Percentiles rank a stretch among this genome's conserved stretches.
These are phyloP conservation scores for Oxyria digyna DNA, from an alignment of 148 eudicot species.

Conservation along the genomic window DNA sequence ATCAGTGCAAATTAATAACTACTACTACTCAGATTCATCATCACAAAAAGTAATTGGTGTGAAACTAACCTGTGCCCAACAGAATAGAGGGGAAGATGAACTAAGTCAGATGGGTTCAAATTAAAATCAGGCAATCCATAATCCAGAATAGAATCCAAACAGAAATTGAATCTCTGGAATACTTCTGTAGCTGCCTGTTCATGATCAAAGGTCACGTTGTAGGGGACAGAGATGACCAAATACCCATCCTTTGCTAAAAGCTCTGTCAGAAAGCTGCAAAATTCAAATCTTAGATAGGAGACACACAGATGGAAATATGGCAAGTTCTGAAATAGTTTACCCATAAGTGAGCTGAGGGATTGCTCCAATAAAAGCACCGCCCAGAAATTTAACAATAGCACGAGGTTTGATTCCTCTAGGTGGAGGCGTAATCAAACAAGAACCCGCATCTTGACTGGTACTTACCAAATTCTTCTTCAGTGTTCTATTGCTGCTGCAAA, in stretches of 20 bases:
- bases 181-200: constrained; percentile 60
- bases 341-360: constrained; percentile 82
- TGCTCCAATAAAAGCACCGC: constrained; percentile 94
- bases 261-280: constrained; percentile 67
- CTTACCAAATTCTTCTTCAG: background rate
- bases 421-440: constrained; percentile 82
- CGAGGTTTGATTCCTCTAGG: constrained; percentile 47
- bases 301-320: background rate
- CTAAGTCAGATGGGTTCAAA: constrained; percentile 42
- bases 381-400: constrained; percentile 64
- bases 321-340: constrained; percentile 21
- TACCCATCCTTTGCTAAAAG: constrained; percentile 72
- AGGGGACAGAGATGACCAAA: constrained; percentile 77
- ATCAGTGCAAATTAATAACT: background rate
- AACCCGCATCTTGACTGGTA: constrained; percentile 22
- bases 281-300: background rate
- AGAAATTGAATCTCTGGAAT: constrained; percentile 57
- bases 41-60: background rate
- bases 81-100: constrained; percentile 72
- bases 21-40: background rate
- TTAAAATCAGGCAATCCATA: constrained; percentile 53
- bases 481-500: background rate
- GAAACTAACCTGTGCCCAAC: constrained; percentile 80
- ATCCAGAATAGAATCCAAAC: constrained; percentile 46
- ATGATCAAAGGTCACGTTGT: constrained; percentile 93